A percentile compares a stretch with the other conserved stretches of the same genome.
These are phyloP conservation scores for Ophiostoma ulmi DNA, from an alignment of 2,329 filamentous ascomycete species.

Conservation along the genomic window DNA sequence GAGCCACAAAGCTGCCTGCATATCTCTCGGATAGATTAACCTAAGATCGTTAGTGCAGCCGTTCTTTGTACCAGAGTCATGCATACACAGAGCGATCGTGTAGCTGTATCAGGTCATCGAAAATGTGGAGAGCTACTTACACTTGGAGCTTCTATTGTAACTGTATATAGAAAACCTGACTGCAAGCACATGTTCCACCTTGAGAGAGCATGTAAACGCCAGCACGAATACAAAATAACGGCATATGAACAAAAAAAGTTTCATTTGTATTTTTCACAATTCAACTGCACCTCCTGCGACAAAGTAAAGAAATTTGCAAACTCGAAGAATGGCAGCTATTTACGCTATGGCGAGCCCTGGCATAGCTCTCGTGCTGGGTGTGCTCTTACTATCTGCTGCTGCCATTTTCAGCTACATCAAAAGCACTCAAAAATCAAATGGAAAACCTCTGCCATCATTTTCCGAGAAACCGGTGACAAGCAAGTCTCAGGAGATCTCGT, in stretches of 20 bases:
- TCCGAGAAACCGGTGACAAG: neutral
- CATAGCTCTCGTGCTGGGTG: neutral
- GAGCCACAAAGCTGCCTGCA: neutral
- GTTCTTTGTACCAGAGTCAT: neutral
- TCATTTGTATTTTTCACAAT: neutral
- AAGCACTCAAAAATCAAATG: neutral
- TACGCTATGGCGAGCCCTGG: neutral
- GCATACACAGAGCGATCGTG: neutral
- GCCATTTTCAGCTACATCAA: neutral
- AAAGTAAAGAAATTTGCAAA: neutral
- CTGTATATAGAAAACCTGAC: constrained; percentile 9
- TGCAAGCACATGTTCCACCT: neutral
- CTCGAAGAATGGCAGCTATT: neutral
- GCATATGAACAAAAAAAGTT: neutral
- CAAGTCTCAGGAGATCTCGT: neutral
- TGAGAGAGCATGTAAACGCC: neutral
- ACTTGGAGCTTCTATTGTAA: constrained; percentile 11
- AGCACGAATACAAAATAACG: neutral
- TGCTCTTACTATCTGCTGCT: neutral
- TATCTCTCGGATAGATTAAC: constrained; percentile 14
- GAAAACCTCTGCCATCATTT: neutral
- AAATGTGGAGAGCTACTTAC: constrained; percentile 7
- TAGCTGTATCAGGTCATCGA: constrained; percentile 1
- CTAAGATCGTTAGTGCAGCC: constrained; percentile 3
- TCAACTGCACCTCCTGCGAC: neutral